phyloP scores from a whole-genome alignment of 163 green algal genomes.

The Smithsoniella earleae region DNA sequence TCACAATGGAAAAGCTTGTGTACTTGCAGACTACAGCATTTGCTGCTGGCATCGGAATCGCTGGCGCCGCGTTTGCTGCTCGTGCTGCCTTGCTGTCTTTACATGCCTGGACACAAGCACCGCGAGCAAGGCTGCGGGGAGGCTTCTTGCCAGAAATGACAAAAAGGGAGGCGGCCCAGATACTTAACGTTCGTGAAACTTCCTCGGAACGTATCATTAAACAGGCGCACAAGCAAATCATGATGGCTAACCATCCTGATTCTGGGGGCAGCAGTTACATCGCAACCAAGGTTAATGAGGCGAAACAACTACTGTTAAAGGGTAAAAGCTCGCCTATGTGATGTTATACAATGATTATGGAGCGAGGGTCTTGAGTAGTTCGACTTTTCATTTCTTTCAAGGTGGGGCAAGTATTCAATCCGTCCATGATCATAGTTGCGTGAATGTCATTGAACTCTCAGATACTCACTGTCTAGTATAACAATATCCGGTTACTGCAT shows the following conservation, averaged over 20 bases:
- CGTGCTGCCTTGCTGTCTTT: slow-evolving; percentile 55
- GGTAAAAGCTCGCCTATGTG: too few relatives aligned
- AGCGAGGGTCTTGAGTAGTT: too few relatives aligned
- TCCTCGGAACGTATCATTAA: slow-evolving; percentile 76
- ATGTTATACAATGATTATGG: too few relatives aligned
- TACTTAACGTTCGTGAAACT: slow-evolving; percentile 85
- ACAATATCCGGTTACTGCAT: too few relatives aligned
- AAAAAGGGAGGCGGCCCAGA: slow-evolving; percentile 81
- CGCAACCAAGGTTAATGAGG: slow-evolving; percentile 92
- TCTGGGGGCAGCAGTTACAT: slow-evolving; percentile 72
- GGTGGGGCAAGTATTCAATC: too few relatives aligned
- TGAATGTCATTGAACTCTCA: too few relatives aligned
- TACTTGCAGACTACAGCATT: slow-evolving; percentile 67
- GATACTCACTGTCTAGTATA: too few relatives aligned
- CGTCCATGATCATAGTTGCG: too few relatives aligned
- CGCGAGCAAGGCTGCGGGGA: slow-evolving; percentile 43
- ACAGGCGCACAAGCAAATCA: slow-evolving; percentile 88
- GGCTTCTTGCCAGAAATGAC: slow-evolving; percentile 88
- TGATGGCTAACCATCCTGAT: slow-evolving; percentile 98
- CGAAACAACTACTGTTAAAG: too few relatives aligned
- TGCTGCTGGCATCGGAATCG: slow-evolving; percentile 65
- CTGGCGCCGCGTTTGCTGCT: slow-evolving; percentile 62
- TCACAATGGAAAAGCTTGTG: too few relatives aligned
- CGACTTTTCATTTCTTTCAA: too few relatives aligned
- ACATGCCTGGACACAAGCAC: slow-evolving; percentile 41